Evolutionary conservation across 805 yeast species (phyloP).

Genomic region (Millerozyma acaciae): DNA sequence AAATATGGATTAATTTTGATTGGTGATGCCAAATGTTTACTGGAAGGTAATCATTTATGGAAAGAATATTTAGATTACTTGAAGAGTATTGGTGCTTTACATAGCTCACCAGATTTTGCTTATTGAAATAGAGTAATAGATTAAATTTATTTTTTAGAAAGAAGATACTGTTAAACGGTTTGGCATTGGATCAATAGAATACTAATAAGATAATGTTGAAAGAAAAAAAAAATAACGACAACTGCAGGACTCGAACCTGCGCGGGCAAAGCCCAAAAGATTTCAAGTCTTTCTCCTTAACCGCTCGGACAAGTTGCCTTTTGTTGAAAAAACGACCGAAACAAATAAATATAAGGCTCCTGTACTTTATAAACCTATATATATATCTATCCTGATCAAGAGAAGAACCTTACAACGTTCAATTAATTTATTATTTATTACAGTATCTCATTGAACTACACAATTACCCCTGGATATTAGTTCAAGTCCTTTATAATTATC

Average conservation of each 20-base stretch:
- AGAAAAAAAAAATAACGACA: conserved; percentile 30
- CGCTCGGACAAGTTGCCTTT: conserved; percentile 41
- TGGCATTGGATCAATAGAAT: not conserved
- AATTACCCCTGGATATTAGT: too few relatives aligned
- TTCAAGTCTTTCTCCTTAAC: conserved; percentile 43
- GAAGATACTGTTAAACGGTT: not conserved
- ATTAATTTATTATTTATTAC: too few relatives aligned
- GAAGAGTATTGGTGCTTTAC: conserved; percentile 27
- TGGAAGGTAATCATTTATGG: conserved; percentile 50
- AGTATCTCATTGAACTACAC: too few relatives aligned
- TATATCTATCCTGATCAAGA: too few relatives aligned
- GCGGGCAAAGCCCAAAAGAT: conserved; percentile 43
- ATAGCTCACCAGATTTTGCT: conserved; percentile 11
- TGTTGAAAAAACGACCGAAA: too few relatives aligned
- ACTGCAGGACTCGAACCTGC: conserved; percentile 47
- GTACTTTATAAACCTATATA: too few relatives aligned
- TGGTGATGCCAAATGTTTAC: conserved; percentile 40
- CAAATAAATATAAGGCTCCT: too few relatives aligned
- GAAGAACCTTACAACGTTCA: too few relatives aligned
- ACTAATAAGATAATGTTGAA: not conserved
- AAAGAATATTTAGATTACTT: conserved; percentile 43
- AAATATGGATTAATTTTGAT: conserved; percentile 63
- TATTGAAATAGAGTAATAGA: conserved; percentile 6
- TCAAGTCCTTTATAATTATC: too few relatives aligned
- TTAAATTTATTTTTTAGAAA: not conserved